Evolutionary conservation across 805 yeast genomes (phyloP).

Genomic region (Metschnikowia continentalis): DNA sequence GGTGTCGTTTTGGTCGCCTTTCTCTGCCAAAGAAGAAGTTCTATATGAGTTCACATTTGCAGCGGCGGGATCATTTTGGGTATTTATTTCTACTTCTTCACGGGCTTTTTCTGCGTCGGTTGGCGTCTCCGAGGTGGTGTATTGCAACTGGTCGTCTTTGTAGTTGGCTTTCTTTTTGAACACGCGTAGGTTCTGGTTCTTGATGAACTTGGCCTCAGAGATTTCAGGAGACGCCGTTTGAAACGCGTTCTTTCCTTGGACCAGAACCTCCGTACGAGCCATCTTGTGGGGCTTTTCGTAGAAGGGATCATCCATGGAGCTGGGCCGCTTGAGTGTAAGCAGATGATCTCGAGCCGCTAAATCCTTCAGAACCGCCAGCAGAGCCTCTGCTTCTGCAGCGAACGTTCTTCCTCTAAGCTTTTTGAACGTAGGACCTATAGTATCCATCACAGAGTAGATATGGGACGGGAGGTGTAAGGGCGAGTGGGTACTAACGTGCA

Average conservation of each 20-base stretch:
- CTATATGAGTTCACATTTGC: not conserved
- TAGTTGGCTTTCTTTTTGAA: slow-evolving; percentile 4
- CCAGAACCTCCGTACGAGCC: slow-evolving; percentile 3
- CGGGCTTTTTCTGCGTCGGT: slow-evolving; percentile 4
- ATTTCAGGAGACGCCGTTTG: not conserved
- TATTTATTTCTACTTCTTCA: not conserved
- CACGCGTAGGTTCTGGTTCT: slow-evolving; percentile 15
- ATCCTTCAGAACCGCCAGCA: slow-evolving; percentile 5
- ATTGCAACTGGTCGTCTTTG: not conserved
- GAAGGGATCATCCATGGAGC: slow-evolving; percentile 28
- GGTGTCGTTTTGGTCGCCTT: not conserved
- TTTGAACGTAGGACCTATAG: slow-evolving; percentile 19
- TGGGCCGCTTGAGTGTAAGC: slow-evolving; percentile 11
- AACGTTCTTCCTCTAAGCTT: slow-evolving; percentile 24
- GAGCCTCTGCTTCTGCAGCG: slow-evolving; percentile 18
- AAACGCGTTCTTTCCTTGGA: not conserved
- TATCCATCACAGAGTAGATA: slow-evolving; percentile 10
- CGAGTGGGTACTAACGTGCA: slow-evolving; percentile 3
- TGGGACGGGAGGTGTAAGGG: not conserved
- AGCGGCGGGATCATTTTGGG: not conserved
- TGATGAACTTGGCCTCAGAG: slow-evolving; percentile 11
- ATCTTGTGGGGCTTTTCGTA: slow-evolving; percentile 19
- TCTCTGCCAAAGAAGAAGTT: not conserved
- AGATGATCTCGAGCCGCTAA: slow-evolving; percentile 4
- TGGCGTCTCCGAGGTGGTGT: not conserved